Evolutionary conservation across 331 rosid genomes (phyloP), one percentile per base, ranked within the genome.

Genomic region (Quercus tomentella): DNA sequence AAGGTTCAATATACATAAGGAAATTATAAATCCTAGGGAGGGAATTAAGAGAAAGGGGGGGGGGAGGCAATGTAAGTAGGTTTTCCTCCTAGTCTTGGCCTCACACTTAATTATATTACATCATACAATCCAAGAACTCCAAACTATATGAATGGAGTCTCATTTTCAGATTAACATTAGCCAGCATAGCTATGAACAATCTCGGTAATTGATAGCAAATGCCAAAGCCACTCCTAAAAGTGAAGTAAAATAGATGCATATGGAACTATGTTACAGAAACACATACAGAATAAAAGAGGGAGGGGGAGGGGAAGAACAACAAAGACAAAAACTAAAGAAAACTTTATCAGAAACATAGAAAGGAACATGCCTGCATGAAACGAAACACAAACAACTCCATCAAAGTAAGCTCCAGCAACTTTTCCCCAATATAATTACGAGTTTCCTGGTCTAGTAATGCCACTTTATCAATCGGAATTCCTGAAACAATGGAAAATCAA

Each of bases 381-480:
- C 77, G 92, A 79, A 86, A 95, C 79, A 75, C 88, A 82, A 90
- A 93, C 78, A 93, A 84, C 89, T 95, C 99, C 87, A 51, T 74
- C 85, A 95, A 86, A 61, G 98, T 91, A 81, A 93, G 96, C 84
- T 91, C 96, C 81, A 95, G 88, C 85, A 95, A 84, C 87, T 88
- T 95, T 61, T 73, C 89, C 81, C 97, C 99, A 81, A 95, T 86
- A 89, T 80, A 86, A 84, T 91, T 89, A 60, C 99, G 97, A 70
- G 96, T 93, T 83, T 91, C 91, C 87, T 93, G 98, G 89, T 84
- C 84, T 83, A 90, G 77, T 67, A 84, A 83, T 43, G 97, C 97
- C 79, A 95, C 99, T 91, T 89, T 89, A 83, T 95, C 99, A 78
- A 95, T 83, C 56, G 99, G 88, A 83, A 95, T 84, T 78, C 99